Conservation (phyloP, 148 eudicot species). For the Vaccinium macrocarpon region DNA sequence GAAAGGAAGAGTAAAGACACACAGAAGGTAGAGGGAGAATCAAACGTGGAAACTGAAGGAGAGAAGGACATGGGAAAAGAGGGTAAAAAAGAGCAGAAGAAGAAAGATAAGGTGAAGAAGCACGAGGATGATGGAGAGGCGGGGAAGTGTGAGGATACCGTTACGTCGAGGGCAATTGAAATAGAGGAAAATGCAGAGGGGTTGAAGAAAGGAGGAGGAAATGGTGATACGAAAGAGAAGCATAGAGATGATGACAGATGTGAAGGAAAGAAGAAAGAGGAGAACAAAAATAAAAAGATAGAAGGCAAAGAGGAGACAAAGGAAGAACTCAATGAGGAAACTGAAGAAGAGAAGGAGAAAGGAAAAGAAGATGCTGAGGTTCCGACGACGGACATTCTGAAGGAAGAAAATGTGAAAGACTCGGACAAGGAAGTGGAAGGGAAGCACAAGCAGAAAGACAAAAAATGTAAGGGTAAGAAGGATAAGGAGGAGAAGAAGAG, state of each 20-base stretch:
- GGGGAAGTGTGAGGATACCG: constrained; percentile 16
- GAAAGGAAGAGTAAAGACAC: constrained; percentile 15
- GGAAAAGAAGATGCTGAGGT: constrained; percentile 1
- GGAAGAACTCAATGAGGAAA: constrained; percentile 18
- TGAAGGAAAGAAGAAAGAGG: constrained; percentile 19
- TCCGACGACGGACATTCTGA: constrained; percentile 20
- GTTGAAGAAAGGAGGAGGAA: constrained; percentile 14
- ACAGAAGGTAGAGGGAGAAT: constrained; percentile 12
- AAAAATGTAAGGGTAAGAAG: constrained; percentile 33
- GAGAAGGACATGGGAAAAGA: constrained; percentile 3
- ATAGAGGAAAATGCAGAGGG: constrained; percentile 22
- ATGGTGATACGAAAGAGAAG: constrained; percentile 20
- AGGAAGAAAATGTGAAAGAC: constrained; percentile 19
- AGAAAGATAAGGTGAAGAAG: constrained; percentile 25
- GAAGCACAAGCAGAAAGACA: constrained; percentile 23
- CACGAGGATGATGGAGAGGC: constrained; percentile 19
- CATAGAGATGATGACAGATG: constrained; percentile 7
- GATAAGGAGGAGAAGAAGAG: constrained; percentile 39
- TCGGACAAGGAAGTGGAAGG: constrained; percentile 24
- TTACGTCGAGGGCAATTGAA: constrained; percentile 26
- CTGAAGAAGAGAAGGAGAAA: constrained; percentile 9
- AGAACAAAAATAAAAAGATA: not conserved
- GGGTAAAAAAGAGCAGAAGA: constrained; percentile 17
- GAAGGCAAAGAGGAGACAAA: not conserved
- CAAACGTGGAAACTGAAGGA: constrained; percentile 9